phyloP scores from a whole-genome alignment of 176 grass and related monocot species.

The Aegilops sharonensis region DNA sequence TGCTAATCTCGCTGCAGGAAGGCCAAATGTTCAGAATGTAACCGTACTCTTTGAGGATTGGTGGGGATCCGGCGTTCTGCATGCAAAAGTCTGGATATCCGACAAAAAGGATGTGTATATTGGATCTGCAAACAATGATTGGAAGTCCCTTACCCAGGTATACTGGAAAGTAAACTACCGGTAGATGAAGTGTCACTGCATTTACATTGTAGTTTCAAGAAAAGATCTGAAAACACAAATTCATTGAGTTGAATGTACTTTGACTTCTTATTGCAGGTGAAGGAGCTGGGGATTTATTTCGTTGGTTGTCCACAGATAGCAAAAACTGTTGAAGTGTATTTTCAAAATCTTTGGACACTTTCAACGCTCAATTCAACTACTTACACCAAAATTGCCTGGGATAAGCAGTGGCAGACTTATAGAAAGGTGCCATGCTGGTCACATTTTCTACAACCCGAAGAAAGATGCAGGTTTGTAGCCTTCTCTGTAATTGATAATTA shows the following conservation, averaged over 20 bases:
- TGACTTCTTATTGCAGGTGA: slow-evolving; percentile 59
- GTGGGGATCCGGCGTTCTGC: slow-evolving; percentile 86
- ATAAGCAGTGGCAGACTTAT: slow-evolving; percentile 73
- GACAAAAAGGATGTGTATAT: slow-evolving; percentile 85
- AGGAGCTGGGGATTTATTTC: slow-evolving; percentile 89
- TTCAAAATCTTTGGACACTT: slow-evolving; percentile 77
- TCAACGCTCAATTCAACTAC: slow-evolving; percentile 63
- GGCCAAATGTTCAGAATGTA: slow-evolving; percentile 80
- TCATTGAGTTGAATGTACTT: not conserved
- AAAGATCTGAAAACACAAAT: not conserved
- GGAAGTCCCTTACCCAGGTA: slow-evolving; percentile 99
- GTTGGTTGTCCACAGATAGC: slow-evolving; percentile 68
- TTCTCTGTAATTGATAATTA: not conserved
- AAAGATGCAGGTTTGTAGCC: slow-evolving; percentile 72
- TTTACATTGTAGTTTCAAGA: not conserved
- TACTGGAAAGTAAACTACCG: not conserved
- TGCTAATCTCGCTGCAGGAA: slow-evolving; percentile 70
- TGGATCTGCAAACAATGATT: slow-evolving; percentile 94
- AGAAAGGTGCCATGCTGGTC: slow-evolving; percentile 98
- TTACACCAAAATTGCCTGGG: slow-evolving; percentile 66
- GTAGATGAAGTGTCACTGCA: not conserved
- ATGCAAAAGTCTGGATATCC: slow-evolving; percentile 96
- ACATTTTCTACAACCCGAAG: slow-evolving; percentile 64
- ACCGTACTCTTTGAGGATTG: slow-evolving; percentile 82
- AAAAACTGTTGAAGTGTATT: slow-evolving; percentile 56